Evolutionary conservation across 2,329 filamentous ascomycete genomes (phyloP).

Genomic region (Colletotrichum chrysophilum): DNA sequence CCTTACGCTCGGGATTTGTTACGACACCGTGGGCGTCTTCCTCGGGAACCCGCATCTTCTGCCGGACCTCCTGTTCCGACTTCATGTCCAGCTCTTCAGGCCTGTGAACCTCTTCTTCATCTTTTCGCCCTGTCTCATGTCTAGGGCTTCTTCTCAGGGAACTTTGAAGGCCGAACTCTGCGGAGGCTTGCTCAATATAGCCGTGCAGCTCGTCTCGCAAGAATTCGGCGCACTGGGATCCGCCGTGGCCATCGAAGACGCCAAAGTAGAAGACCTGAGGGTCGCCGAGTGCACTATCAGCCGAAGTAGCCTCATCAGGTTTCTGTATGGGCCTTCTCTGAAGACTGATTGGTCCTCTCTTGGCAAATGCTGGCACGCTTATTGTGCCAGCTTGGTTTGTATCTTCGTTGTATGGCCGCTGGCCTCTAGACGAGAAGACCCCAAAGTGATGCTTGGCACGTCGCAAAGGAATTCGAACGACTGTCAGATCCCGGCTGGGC

Average conservation of each 20-base stretch:
- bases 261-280: constrained; percentile 98
- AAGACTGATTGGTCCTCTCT: constrained; percentile 72
- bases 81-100: constrained; percentile 51
- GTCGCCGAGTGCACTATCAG: constrained; percentile 82
- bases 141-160: constrained; percentile 62
- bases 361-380: constrained; percentile 91
- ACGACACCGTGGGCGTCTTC: constrained; percentile 35
- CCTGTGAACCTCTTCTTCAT: constrained; percentile 37
- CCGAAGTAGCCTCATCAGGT: constrained; percentile 67
- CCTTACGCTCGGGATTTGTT: constrained; percentile 39
- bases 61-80: constrained; percentile 48
- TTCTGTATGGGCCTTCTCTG: constrained; percentile 50
- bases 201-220: constrained; percentile 82
- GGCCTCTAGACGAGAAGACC: constrained; percentile 77
- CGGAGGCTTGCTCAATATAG: constrained; percentile 85
- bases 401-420: constrained; percentile 90
- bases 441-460: constrained; percentile 98
- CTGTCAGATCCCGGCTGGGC: constrained; percentile 78
- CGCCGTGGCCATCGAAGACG: constrained; percentile 95
- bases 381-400: constrained; percentile 93
- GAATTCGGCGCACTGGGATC: constrained; percentile 86
- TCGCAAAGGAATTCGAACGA: constrained; percentile 91
- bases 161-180: constrained; percentile 78
- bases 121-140: constrained; percentile 31
- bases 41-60: constrained; percentile 39